These are phyloP conservation scores for Bruguiera parviflora DNA, from an alignment of 345 rosid genomes.

Conservation along the genomic window DNA sequence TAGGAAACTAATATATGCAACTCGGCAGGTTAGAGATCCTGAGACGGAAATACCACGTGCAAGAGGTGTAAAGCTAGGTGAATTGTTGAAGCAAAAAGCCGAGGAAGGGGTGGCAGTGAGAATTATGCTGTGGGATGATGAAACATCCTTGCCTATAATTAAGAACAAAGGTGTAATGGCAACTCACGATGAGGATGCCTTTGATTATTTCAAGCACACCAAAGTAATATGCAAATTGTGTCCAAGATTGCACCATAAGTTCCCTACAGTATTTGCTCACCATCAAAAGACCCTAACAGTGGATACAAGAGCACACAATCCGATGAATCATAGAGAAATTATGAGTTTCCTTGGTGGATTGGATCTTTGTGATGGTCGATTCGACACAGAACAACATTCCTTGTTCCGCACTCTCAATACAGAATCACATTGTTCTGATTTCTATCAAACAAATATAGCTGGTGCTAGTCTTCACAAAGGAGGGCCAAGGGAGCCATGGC, in stretches of 20 bases:
- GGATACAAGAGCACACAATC: conserved; percentile 34
- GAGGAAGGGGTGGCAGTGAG: conserved; percentile 90
- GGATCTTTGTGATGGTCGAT: conserved; percentile 79
- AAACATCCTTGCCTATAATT: conserved; percentile 66
- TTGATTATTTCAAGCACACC: conserved; percentile 62
- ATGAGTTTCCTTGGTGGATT: conserved; percentile 82
- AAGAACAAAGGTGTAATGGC: conserved; percentile 81
- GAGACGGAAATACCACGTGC: conserved; percentile 63
- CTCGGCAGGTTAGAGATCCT: conserved; percentile 51
- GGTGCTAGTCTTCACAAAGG: conserved; percentile 74
- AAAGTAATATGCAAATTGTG: conserved; percentile 61
- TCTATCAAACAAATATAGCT: conserved; percentile 63
- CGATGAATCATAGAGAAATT: conserved; percentile 50
- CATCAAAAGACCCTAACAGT: conserved; percentile 81
- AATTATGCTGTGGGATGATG: conserved; percentile 84
- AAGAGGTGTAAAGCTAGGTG: conserved; percentile 63
- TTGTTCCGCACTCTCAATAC: conserved; percentile 58
- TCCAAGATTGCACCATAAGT: conserved; percentile 61
- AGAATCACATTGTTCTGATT: conserved; percentile 43
- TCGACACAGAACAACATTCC: conserved; percentile 78
- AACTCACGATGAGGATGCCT: conserved; percentile 63
- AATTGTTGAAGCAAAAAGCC: conserved; percentile 63
- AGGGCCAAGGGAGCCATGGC: conserved; percentile 97
- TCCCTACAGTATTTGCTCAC: conserved; percentile 79
- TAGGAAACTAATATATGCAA: not conserved